These are phyloP conservation scores for Fomitopsis pinicola DNA, from an alignment of 1,284 basidiomycete species.

Conservation along the genomic window DNA sequence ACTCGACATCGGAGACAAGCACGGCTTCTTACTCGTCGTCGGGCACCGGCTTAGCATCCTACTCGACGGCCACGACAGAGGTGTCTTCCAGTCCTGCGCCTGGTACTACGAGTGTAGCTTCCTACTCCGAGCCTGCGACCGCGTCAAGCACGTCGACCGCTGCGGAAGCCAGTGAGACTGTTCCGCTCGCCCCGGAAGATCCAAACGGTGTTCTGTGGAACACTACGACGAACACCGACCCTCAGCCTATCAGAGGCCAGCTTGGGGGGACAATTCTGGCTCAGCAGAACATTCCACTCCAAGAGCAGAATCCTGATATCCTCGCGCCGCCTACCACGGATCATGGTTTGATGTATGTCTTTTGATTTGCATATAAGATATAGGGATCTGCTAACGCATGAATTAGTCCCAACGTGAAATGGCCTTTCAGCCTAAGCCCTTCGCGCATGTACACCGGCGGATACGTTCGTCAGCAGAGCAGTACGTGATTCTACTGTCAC, in stretches of 20 bases:
- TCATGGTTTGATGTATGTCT: slow-evolving; percentile 47
- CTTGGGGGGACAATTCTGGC: slow-evolving; percentile 53
- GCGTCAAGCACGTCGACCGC: background rate
- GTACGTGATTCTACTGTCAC: slow-evolving; percentile 28
- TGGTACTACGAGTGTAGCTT: slow-evolving; percentile 2
- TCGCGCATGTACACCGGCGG: slow-evolving; percentile 68
- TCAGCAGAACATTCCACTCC: slow-evolving; percentile 49
- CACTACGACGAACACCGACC: slow-evolving; percentile 9
- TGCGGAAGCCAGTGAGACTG: slow-evolving; percentile 30
- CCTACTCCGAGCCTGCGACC: background rate
- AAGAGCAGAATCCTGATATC: slow-evolving; percentile 56
- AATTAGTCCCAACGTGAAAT: slow-evolving; percentile 55
- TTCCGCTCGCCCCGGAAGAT: slow-evolving; percentile 42
- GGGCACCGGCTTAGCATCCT: no score
- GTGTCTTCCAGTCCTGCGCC: background rate
- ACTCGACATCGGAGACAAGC: background rate
- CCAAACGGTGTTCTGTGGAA: slow-evolving; percentile 43
- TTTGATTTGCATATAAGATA: background rate
- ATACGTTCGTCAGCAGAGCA: slow-evolving; percentile 67
- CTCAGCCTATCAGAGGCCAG: slow-evolving; percentile 33
- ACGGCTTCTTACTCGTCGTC: background rate
- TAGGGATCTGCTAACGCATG: background rate
- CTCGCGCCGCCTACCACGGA: slow-evolving; percentile 69
- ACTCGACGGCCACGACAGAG: no score
- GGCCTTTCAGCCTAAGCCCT: slow-evolving; percentile 66